A percentile compares a stretch with the other conserved stretches of the same genome.
phyloP scores from a whole-genome alignment of 345 rosid genomes.

The Atalantia buxifolia region DNA sequence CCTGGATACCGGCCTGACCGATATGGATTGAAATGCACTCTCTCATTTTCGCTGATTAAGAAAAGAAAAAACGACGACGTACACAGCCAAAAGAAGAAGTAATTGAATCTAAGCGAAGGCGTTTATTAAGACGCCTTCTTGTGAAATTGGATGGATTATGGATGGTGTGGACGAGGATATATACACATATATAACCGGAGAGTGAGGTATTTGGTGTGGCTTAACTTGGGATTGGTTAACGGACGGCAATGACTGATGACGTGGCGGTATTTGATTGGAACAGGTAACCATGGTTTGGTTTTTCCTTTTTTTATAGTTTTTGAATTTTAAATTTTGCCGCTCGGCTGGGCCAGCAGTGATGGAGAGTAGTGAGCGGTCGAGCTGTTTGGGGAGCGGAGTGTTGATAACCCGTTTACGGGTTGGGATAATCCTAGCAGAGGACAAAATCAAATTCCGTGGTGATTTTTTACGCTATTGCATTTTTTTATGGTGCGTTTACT shows the following conservation, averaged over 20 bases:
- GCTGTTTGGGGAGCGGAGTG: background rate
- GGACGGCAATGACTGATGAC: conserved; percentile 19
- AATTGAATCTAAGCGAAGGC: conserved; percentile 18
- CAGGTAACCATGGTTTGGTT: conserved; percentile 7
- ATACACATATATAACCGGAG: conserved; percentile 31
- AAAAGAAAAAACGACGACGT: background rate
- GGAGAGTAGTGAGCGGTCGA: background rate
- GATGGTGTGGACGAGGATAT: background rate
- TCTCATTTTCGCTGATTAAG: conserved; percentile 37
- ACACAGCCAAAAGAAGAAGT: background rate
- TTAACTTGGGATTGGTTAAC: conserved; percentile 7
- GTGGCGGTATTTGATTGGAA: conserved; percentile 26
- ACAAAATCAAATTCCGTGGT: no score
- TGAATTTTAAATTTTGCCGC: conserved; percentile 35
- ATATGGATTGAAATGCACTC: conserved; percentile 79
- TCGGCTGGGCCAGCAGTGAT: conserved; percentile 1
- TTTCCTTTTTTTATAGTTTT: conserved; percentile 3
- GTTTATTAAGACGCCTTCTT: conserved; percentile 66
- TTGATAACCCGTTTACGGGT: background rate
- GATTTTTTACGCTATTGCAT: no score
- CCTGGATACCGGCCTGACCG: conserved; percentile 83
- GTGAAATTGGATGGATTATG: no score
- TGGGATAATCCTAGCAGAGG: background rate
- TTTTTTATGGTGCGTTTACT: no score
- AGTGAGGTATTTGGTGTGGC: background rate